These are phyloP conservation scores for Bipolaris gigantea DNA, from an alignment of 2,329 filamentous ascomycete species.

Conservation along the genomic window DNA sequence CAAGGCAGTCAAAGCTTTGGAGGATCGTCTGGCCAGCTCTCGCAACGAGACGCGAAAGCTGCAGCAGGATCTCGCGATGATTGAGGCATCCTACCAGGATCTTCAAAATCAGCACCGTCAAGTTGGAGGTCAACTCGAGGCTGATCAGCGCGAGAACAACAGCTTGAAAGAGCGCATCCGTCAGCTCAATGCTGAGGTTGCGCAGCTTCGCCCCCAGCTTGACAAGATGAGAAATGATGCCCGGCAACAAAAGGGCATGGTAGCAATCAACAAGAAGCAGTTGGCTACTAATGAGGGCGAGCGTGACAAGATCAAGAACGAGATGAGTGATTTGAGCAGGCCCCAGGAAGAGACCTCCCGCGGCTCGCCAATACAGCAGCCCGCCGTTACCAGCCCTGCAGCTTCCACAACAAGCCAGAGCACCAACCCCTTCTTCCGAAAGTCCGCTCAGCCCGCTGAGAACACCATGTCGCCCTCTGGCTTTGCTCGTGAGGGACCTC, in stretches of 20 bases:
- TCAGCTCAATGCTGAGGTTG: conserved; percentile 77
- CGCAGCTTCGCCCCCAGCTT: conserved; percentile 82
- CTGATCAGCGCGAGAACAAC: conserved; percentile 86
- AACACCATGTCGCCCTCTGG: conserved; percentile 55
- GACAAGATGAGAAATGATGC: conserved; percentile 93
- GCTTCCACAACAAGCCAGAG: conserved; percentile 64
- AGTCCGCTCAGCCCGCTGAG: conserved; percentile 55
- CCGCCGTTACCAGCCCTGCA: conserved; percentile 67
- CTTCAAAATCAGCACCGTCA: conserved; percentile 81
- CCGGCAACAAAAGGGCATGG: conserved; percentile 91
- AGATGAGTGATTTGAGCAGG: conserved; percentile 70
- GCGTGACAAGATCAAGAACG: conserved; percentile 80
- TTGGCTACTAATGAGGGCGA: conserved; percentile 85
- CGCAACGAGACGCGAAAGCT: conserved; percentile 82
- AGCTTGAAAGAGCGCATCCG: conserved; percentile 85
- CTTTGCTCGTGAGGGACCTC: conserved; percentile 47
- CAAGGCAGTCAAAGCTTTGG: conserved; percentile 78
- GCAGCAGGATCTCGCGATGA: conserved; percentile 77
- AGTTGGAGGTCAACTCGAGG: conserved; percentile 71
- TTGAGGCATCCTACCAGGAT: conserved; percentile 81
- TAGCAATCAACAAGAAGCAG: conserved; percentile 99
- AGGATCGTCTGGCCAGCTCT: conserved; percentile 77
- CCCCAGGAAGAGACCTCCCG: conserved; percentile 58
- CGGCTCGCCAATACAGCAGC: conserved; percentile 34
- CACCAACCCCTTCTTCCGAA: conserved; percentile 94